Base-by-base conservation (phyloP, 306 rosid species). In the Cicer pinnatifidum region DNA sequence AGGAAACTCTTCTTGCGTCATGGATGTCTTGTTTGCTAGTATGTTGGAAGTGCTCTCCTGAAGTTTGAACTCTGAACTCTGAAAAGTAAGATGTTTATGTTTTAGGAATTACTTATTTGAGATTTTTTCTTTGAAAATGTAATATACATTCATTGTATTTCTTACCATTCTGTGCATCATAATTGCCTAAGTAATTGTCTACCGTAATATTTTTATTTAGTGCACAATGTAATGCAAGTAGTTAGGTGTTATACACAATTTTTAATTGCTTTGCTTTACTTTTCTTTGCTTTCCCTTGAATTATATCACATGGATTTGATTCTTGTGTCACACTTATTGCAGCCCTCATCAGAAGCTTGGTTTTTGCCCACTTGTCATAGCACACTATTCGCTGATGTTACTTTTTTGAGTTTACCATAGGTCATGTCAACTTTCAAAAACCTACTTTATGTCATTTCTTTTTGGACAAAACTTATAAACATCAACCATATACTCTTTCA, bases 11-110 rank as follows among this genome's bases (percentile, higher is more conserved):
- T 79, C 80, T 56, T 78, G 82, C 87, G 75, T 12, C 92, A 86
- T 80, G 93, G 93, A 33, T 89, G 93, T 76, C 52, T 71, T 45
- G 82, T 87, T 39, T 65, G 45, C 13, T 9, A 9, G 66, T 10
- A 8, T 8, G 12, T 8, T 15, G 40, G 17, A 43, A 53, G 23
- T 38, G 67, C 48, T 50, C 8, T 23, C 16, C 15, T 28, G 64
- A 58, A 58, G 64, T 11, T 23, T 52, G 5, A 28, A 28, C 35
- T 28, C 35, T 28, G 35, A 16, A 17, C 58, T 52, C 28, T 11
- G 13, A 5, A 58, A 23, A 5, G 64, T 28, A 58, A 58, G 64
- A 10, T 28, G 3, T 28, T 58, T 58, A 11, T 58, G 39, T 58
- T 58, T 11, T 5, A 6, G 0, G 45, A 60, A 13, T 35, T 62